These are phyloP conservation scores for Orychophragmus violaceus DNA, from an alignment of 345 rosid species.

Conservation along the genomic window DNA sequence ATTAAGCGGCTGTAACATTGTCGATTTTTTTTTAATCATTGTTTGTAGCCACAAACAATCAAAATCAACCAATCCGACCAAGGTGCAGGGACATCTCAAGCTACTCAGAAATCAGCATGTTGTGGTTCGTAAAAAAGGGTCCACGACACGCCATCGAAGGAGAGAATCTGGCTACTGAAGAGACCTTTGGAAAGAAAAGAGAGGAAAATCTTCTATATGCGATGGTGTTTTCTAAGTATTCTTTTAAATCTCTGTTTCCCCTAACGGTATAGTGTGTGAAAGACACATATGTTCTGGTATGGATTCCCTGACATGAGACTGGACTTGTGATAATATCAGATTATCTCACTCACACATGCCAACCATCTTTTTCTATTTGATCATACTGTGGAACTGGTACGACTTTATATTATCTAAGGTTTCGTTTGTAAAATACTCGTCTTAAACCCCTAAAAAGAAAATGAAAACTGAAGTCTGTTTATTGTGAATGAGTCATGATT, in stretches of 20 bases:
- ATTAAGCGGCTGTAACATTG: neutral
- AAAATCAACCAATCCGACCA: slow-evolving; percentile 67
- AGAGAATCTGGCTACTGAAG: slow-evolving; percentile 7
- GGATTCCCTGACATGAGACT: slow-evolving; percentile 18
- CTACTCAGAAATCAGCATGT: slow-evolving; percentile 69
- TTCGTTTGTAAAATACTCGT: neutral
- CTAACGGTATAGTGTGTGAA: slow-evolving; percentile 11
- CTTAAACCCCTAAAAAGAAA: neutral
- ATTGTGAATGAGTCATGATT: neutral
- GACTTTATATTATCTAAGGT: neutral
- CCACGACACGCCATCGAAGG: neutral
- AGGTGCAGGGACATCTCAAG: slow-evolving; percentile 55
- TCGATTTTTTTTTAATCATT: neutral
- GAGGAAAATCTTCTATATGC: neutral
- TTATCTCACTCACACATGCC: neutral
- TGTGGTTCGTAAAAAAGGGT: slow-evolving; percentile 46
- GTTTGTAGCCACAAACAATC: slow-evolving; percentile 59
- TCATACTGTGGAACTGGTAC: neutral
- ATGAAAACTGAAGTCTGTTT: neutral
- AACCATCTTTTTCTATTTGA: neutral
- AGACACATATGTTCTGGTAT: slow-evolving; percentile 1
- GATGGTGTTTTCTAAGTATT: slow-evolving; percentile 15
- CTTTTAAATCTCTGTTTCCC: neutral
- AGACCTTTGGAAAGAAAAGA: slow-evolving; percentile 1
- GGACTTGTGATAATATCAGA: slow-evolving; percentile 11